Evolutionary conservation across 1,139 yeast species (phyloP), one percentile per base, ranked within the genome.

Genomic region (Sugiyamaella japonica): DNA sequence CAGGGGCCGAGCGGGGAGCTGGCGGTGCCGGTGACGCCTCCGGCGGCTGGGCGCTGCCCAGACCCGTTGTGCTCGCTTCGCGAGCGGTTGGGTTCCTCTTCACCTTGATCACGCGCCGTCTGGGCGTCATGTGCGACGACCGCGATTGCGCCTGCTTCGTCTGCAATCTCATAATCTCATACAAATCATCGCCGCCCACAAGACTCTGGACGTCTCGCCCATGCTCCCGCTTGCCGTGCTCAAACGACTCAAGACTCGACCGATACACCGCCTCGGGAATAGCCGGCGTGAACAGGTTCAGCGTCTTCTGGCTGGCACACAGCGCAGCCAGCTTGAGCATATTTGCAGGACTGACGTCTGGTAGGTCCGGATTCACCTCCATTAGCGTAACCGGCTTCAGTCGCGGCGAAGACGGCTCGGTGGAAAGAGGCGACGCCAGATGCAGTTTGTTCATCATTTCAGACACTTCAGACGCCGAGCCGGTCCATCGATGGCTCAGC

Each of bases 261-360:
- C 88, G 72, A 63, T 81, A 84, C n/a, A 83, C 76, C 2, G 82
- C 75, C 56, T 80, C 80, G 39, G 76, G 77, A 57, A 84, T 76
- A 40, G 77, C 76, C 1, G 88, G 85, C 1, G 86, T 79, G 52
- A 82, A 80, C 50, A 89, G 70, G 16, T 86, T 81, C 58, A 91
- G 75, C 0, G 97, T 88, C 61, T 88, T 91, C 61, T 97, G 81
- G 3, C 93, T 83, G 29, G 86, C 83, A 55, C 84, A 81, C 57
- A 91, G 73, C n/a, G 87, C 79, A 9, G 88, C 80, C 53, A 87
- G 76, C 64, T 86, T 82, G 63, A 83, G 77, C 75, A 89, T 80
- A 65, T 87, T 88, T 1, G 85, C 80, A 0, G 90, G 83, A 15
- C 87, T 82, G 48, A 86, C 73, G 54, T 79, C 80, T 6, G 84